A percentile compares a stretch with the other conserved stretches of the same genome.
phyloP scores from a whole-genome alignment of 495 filamentous ascomycete genomes.

The Neurospora sp. region DNA sequence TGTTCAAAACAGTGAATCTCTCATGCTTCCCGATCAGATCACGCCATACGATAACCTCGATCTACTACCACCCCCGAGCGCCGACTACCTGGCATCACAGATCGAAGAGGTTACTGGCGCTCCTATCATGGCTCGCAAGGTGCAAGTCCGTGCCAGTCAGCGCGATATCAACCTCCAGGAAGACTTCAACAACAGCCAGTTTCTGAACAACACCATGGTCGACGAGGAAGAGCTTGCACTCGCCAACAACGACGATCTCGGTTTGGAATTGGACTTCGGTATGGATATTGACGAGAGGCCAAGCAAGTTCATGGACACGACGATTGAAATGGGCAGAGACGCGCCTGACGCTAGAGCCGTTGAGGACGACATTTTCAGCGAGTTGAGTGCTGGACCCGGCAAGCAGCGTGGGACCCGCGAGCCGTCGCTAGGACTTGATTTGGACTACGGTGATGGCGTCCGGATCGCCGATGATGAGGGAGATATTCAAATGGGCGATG shows the following conservation, averaged over 20 bases:
- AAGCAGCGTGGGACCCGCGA: conserved; percentile 36
- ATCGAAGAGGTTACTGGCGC: conserved; percentile 42
- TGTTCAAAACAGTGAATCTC: conserved; percentile 54
- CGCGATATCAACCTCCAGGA: conserved; percentile 56
- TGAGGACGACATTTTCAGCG: conserved; percentile 66
- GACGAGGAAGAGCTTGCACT: conserved; percentile 43
- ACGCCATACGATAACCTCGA: conserved; percentile 81
- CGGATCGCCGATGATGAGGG: conserved; percentile 49
- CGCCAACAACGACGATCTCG: conserved; percentile 44
- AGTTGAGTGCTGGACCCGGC: conserved; percentile 40
- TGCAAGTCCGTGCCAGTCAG: conserved; percentile 44
- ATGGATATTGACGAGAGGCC: conserved; percentile 42
- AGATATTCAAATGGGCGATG: conserved; percentile 52
- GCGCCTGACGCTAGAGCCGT: conserved; percentile 53
- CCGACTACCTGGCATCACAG: conserved; percentile 63
- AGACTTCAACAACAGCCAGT: conserved; percentile 53
- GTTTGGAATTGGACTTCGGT: conserved; percentile 50
- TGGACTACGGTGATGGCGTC: conserved; percentile 41
- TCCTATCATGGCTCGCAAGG: conserved; percentile 35
- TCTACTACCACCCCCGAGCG: conserved; percentile 54
- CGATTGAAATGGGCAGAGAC: conserved; percentile 78
- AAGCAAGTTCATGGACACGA: conserved; percentile 41
- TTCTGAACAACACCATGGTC: conserved; percentile 53
- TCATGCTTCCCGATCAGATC: conserved; percentile 77
- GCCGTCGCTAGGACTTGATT: conserved; percentile 33